Conservation (phyloP, 1,139 yeast species). For the Zygoascus hellenicus region DNA sequence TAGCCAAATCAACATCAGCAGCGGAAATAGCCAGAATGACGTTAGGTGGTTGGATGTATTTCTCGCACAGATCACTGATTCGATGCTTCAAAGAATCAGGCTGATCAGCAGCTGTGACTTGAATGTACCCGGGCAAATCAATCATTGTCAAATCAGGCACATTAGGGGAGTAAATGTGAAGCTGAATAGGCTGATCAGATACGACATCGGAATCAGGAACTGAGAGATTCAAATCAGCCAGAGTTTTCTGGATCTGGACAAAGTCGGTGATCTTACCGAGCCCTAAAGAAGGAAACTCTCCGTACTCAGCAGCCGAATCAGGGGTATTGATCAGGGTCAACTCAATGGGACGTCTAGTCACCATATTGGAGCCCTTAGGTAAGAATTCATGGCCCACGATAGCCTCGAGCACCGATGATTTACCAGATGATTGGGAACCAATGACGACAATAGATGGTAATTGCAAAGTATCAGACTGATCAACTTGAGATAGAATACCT, state of each 20-base stretch:
- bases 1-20: constrained; percentile 96
- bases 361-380: constrained; percentile 95
- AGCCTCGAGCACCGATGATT: constrained; percentile 87
- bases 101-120: constrained; percentile 94
- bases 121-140: constrained; percentile 96
- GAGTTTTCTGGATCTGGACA: constrained; percentile 74
- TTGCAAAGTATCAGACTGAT: constrained; percentile 69
- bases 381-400: constrained; percentile 92
- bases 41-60: constrained; percentile 84
- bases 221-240: constrained; percentile 84
- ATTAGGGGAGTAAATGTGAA: constrained; percentile 82
- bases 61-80: constrained; percentile 73
- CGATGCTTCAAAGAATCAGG: constrained; percentile 76
- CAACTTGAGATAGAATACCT: constrained; percentile 67
- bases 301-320: constrained; percentile 73
- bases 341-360: constrained; percentile 91
- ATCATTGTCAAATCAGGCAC: constrained; percentile 93
- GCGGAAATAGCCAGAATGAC: constrained; percentile 93
- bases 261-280: constrained; percentile 81
- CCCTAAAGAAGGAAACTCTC: constrained; percentile 90
- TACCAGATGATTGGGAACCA: constrained; percentile 97
- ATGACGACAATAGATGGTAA: constrained; percentile 94
- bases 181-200: constrained; percentile 85
- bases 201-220: constrained; percentile 83
- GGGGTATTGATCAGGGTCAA: constrained; percentile 86